Evolutionary conservation across 352 stramenopile genomes (phyloP).

Genomic region (Thalassiosira oceanica): DNA sequence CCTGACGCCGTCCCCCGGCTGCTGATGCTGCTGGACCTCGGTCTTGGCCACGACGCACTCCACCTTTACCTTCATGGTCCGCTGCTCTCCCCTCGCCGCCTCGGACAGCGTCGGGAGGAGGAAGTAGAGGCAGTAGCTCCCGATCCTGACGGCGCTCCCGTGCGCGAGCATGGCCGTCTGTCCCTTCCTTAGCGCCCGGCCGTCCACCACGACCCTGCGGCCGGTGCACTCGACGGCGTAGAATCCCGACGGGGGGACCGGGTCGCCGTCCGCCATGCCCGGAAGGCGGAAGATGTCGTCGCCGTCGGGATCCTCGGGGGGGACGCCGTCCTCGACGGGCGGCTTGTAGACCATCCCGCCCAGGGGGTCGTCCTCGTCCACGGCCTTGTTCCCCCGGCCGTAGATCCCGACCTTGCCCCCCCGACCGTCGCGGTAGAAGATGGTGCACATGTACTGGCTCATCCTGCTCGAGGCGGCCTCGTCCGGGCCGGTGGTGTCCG

Average conservation of each 20-base stretch:
- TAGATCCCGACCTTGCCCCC: conserved; percentile 16
- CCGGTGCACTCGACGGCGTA: conserved; percentile 68
- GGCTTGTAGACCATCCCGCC: conserved; percentile 10
- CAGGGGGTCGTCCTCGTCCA: not conserved
- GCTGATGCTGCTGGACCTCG: not conserved
- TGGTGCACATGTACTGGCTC: conserved; percentile 8
- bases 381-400: conserved; percentile 4
- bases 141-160: conserved; percentile 52
- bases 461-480: not conserved
- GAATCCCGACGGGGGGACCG: conserved; percentile 44
- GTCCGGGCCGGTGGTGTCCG: not conserved
- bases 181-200: conserved; percentile 52
- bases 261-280: conserved; percentile 8
- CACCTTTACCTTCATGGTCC: no score
- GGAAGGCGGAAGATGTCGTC: conserved; percentile 22
- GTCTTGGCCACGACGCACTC: not conserved
- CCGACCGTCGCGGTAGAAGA: conserved; percentile 17
- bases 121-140: conserved; percentile 56
- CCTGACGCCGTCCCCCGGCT: not conserved
- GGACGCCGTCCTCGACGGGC: conserved; percentile 1
- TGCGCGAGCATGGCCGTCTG: conserved; percentile 46
- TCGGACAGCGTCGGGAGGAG: conserved; percentile 28
- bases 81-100: not conserved
- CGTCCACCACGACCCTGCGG: conserved; percentile 56
- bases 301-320: not conserved